A percentile compares a stretch with the other conserved stretches of the same genome.
Evolutionary conservation across 257 asterid genomes (phyloP).

Genomic region (Rubia yunnanensis): DNA sequence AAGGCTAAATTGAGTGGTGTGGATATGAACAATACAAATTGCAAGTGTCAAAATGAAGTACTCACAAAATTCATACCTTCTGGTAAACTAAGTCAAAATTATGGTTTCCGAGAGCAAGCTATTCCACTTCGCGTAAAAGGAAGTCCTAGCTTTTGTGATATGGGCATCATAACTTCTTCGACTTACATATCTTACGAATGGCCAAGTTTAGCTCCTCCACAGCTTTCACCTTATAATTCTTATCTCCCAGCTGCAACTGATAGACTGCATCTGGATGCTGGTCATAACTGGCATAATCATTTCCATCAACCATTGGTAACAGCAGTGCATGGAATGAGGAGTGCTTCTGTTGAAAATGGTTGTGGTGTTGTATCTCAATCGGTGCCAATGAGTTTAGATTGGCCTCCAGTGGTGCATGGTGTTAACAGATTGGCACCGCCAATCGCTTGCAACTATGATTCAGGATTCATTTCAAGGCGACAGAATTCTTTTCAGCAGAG

Average conservation of each 20-base stretch:
- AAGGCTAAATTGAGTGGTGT: slow-evolving; percentile 22
- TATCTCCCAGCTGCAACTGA: slow-evolving; percentile 90
- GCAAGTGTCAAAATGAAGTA: slow-evolving; percentile 18
- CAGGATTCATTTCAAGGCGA: slow-evolving; percentile 80
- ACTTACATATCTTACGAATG: slow-evolving; percentile 82
- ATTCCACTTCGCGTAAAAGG: slow-evolving; percentile 41
- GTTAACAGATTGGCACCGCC: slow-evolving; percentile 57
- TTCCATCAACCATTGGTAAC: slow-evolving; percentile 73
- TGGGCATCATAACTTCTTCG: slow-evolving; percentile 50
- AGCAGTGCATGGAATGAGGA: slow-evolving; percentile 59
- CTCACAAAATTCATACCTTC: slow-evolving; percentile 18
- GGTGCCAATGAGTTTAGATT: slow-evolving; percentile 75
- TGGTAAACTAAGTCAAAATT: slow-evolving; percentile 36
- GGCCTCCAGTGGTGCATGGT: slow-evolving; percentile 81
- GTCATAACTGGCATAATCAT: slow-evolving; percentile 79
- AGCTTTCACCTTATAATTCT: slow-evolving; percentile 40
- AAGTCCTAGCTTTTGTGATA: slow-evolving; percentile 44
- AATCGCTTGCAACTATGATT: slow-evolving; percentile 70
- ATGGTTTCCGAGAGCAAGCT: slow-evolving; percentile 32
- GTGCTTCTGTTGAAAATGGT: slow-evolving; percentile 55
- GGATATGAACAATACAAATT: slow-evolving; percentile 17
- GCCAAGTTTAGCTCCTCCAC: slow-evolving; percentile 71
- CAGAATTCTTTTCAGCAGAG: slow-evolving; percentile 65
- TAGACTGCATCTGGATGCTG: slow-evolving; percentile 96
- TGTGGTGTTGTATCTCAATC: slow-evolving; percentile 60